phyloP scores from a whole-genome alignment of 352 stramenopile genomes.

The Elongisporangium senticosum region DNA sequence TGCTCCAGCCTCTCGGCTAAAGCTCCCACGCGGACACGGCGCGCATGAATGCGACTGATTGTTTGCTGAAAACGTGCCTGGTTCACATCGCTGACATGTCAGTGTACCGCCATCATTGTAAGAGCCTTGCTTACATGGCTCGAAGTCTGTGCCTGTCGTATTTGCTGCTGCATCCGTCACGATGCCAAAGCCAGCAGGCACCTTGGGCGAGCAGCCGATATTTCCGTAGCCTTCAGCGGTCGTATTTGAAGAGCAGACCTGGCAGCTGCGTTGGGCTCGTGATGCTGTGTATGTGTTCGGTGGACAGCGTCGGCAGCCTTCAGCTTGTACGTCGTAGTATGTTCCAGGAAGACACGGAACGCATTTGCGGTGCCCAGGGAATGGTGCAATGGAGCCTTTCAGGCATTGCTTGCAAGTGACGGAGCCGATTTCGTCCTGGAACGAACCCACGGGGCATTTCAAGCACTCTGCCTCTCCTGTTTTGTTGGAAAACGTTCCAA shows the following conservation, averaged over 20 bases:
- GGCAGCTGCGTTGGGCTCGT: slow-evolving; percentile 21
- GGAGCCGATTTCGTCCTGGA: slow-evolving; percentile 25
- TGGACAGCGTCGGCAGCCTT: slow-evolving; percentile 27
- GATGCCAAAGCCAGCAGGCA: neutral
- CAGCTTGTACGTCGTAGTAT: slow-evolving; percentile 21
- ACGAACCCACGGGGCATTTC: slow-evolving; percentile 30
- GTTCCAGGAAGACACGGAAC: slow-evolving; percentile 30
- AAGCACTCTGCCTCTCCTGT: slow-evolving; percentile 42
- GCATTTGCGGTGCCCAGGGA: slow-evolving; percentile 28
- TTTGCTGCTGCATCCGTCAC: neutral
- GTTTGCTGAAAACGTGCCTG: slow-evolving; percentile 19
- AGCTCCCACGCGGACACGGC: slow-evolving; percentile 30
- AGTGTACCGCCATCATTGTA: slow-evolving; percentile 29
- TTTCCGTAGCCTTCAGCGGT: slow-evolving; percentile 27
- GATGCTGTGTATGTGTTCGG: slow-evolving; percentile 24
- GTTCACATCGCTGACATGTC: slow-evolving; percentile 24
- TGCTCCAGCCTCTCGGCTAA: slow-evolving; percentile 15
- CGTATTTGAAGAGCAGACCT: slow-evolving; percentile 19
- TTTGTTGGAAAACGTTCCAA: slow-evolving; percentile 24
- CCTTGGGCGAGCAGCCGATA: neutral
- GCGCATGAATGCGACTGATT: slow-evolving; percentile 14
- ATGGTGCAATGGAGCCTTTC: slow-evolving; percentile 27
- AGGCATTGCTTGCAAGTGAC: slow-evolving; percentile 30
- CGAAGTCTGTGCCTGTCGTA: neutral
- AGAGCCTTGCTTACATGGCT: slow-evolving; percentile 22